Conservation (phyloP, 2,329 filamentous ascomycete species). For the Pseudogymnoascus verrucosus region DNA sequence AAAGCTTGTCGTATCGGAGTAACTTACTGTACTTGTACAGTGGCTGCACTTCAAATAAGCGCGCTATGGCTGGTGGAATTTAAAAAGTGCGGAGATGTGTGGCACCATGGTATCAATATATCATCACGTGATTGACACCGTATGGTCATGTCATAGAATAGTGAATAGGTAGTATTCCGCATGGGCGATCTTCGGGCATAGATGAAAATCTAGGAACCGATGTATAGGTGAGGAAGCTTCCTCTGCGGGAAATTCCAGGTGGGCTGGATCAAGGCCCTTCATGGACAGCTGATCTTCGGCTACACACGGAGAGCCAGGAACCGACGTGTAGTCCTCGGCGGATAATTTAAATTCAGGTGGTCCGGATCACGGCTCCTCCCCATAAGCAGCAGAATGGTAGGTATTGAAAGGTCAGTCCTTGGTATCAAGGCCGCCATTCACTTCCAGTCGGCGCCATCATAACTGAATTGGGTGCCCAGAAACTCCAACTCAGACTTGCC, state of each 20-base stretch:
- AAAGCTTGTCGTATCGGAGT: neutral
- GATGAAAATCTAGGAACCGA: neutral
- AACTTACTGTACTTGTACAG: neutral
- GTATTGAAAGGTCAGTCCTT: neutral
- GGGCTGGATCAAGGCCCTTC: neutral
- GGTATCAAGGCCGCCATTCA: neutral
- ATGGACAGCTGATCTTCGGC: neutral
- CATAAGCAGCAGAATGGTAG: neutral
- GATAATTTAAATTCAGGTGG: neutral
- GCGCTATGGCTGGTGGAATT: conserved; percentile 6
- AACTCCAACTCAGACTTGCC: conserved; percentile 55
- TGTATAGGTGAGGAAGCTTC: neutral
- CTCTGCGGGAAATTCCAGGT: neutral
- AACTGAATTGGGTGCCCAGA: neutral
- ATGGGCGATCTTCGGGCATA: neutral
- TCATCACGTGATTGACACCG: neutral
- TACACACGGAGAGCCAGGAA: neutral
- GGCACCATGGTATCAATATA: neutral
- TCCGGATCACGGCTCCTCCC: neutral
- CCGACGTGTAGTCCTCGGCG: neutral
- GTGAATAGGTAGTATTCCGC: neutral
- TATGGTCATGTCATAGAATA: neutral
- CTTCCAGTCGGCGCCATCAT: neutral
- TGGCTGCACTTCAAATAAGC: neutral
- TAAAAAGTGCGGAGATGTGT: conserved; percentile 4